Evolutionary conservation across 805 yeast species (phyloP), one percentile per base, ranked within the genome.

Genomic region (Wickerhamomyces chaumierensis): DNA sequence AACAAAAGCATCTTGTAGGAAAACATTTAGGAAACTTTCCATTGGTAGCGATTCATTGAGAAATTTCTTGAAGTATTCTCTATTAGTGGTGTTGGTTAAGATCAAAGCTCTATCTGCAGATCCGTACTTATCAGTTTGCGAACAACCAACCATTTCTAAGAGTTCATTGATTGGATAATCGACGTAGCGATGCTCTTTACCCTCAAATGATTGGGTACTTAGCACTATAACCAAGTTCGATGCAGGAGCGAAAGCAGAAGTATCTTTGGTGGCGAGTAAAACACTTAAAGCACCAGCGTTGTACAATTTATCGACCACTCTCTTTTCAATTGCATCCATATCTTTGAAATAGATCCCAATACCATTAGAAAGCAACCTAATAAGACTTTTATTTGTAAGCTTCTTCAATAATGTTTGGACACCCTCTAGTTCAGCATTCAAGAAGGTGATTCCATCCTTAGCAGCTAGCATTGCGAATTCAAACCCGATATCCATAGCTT

Each of bases 31-130:
- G 48, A 69, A 73, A 58, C 96, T 85, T 56, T 94, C 98, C 20
- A 86, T 63, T 1, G 97, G 96, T 12, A 86, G 55, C 0, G 95
- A 73, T 43, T 81, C 85, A 14, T 62, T 66, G 37, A 92, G 52
- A 53, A 88, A 84, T 49, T 78, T 76, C 38, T 68, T 72, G 56
- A 82, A 86, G 52, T 81, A 88, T 1, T 67, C 71, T 19, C 72
- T 60, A 47, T 69, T 75, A 3, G 75, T 51, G 0, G 68, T 45
- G 36, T 69, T 70, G 0, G 95, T 80, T 42, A 77, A 64, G 4
- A 90, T 61, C 28, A 73, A 46, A 1, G 69, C 81, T 23, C 56
- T 60, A 0, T 72, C 71, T 6, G 55, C 50, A 1, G 59, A 55
- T 3, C 55, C 56, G 9, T 49, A 44, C 2, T 43, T 48, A 8